These are phyloP conservation scores for Sphaerulina vaccinii DNA, from an alignment of 2,329 filamentous ascomycete genomes.

Conservation along the genomic window DNA sequence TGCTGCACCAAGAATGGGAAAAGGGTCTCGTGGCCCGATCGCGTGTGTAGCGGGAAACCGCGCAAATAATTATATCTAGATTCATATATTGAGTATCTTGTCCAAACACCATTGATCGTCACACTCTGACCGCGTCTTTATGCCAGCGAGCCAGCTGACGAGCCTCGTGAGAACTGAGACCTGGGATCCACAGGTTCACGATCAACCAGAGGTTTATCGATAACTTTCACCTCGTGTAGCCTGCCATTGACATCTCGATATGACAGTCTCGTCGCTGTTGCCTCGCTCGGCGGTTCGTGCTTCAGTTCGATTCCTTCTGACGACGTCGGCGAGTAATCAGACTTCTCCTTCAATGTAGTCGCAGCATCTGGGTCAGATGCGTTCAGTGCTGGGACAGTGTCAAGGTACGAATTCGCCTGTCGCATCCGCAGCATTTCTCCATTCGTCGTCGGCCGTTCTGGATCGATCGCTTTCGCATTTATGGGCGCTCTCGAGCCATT, in stretches of 20 bases:
- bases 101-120: too few relatives aligned
- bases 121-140: too few relatives aligned
- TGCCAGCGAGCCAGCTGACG: too few relatives aligned
- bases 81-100: too few relatives aligned
- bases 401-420: conserved; percentile 8
- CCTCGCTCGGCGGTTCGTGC: conserved; percentile 19
- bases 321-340: neutral
- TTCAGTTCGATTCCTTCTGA: conserved; percentile 16
- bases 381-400: conserved; percentile 6
- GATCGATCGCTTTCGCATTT: conserved; percentile 20
- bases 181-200: neutral
- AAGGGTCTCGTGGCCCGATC: too few relatives aligned
- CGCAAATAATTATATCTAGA: too few relatives aligned
- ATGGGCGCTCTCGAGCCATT: conserved; percentile 21
- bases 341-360: conserved; percentile 10
- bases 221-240: conserved; percentile 26
- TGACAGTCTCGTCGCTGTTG: conserved; percentile 21
- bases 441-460: conserved; percentile 18
- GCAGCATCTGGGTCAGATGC: conserved; percentile 17
- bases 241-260: conserved; percentile 23
- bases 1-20: too few relatives aligned
- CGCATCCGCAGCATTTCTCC: conserved; percentile 24
- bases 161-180: too few relatives aligned
- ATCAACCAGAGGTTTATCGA: conserved; percentile 23
- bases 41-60: too few relatives aligned